Conservation (phyloP, 352 stramenopile species). For the Blastocystis hominis region DNA sequence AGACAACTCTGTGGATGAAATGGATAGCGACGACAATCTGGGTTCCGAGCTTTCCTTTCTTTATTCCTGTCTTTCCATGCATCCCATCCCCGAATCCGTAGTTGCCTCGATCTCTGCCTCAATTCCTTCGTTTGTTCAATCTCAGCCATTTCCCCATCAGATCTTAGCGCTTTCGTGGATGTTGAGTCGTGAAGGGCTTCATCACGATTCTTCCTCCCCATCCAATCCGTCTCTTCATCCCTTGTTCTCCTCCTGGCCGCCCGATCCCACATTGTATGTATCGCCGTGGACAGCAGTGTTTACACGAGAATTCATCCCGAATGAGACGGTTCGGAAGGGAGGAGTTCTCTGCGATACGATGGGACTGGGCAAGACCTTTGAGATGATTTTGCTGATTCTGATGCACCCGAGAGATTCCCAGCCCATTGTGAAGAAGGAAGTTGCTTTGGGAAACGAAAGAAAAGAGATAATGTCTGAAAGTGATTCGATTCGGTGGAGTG, state of each 20-base stretch:
- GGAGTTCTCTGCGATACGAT: slow-evolving; percentile 47
- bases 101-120: not conserved
- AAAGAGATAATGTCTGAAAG: not conserved
- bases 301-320: not conserved
- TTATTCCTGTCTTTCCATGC: slow-evolving; percentile 24
- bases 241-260: not conserved
- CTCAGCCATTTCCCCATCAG: slow-evolving; percentile 14
- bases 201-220: not conserved
- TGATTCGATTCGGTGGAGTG: not conserved
- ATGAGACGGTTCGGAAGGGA: not conserved
- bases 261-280: not conserved
- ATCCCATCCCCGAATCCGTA: not conserved
- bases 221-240: not conserved
- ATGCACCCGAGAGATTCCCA: not conserved
- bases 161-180: not conserved
- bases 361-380: slow-evolving; percentile 38
- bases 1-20: not conserved
- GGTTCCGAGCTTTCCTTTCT: slow-evolving; percentile 37
- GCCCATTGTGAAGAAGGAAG: not conserved
- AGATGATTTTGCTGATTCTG: slow-evolving; percentile 29
- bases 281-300: not conserved
- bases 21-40: not conserved
- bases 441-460: not conserved
- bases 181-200: not conserved
- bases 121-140: not conserved